Evolutionary conservation across 768 basidiomycete species (phyloP).

Genomic region (Lactarius akahatsu): DNA sequence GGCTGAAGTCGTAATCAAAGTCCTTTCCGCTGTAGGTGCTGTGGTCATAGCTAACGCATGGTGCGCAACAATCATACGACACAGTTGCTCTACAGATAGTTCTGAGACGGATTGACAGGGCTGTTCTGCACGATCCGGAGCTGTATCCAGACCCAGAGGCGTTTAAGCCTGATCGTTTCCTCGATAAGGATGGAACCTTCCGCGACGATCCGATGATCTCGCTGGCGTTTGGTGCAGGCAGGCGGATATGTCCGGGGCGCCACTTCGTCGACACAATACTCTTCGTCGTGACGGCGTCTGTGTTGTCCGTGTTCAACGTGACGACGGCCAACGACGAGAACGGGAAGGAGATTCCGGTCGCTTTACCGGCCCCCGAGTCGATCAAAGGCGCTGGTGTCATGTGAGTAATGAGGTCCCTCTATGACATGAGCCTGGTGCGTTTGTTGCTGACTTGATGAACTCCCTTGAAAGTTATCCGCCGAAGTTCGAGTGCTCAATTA

Average conservation of each 20-base stretch:
- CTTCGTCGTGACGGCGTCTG: conserved; percentile 23
- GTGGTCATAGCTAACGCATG: conserved; percentile 32
- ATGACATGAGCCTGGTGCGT: neutral
- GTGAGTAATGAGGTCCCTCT: neutral
- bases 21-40: neutral
- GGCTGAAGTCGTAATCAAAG: neutral
- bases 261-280: conserved; percentile 29
- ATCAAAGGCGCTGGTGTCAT: neutral
- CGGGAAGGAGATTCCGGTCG: neutral
- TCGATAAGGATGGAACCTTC: conserved; percentile 3
- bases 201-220: neutral
- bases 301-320: conserved; percentile 18
- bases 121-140: conserved; percentile 31
- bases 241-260: conserved; percentile 28
- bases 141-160: conserved; percentile 33
- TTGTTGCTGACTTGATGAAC: neutral
- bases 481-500: neutral
- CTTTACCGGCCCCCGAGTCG: neutral
- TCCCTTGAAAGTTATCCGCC: neutral
- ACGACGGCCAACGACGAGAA: neutral
- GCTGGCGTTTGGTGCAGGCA: conserved; percentile 22
- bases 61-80: conserved; percentile 11
- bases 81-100: no score
- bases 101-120: neutral
- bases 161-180: conserved; percentile 35